phyloP scores from a whole-genome alignment of 1,284 basidiomycete genomes.

The Pascua sp. region DNA sequence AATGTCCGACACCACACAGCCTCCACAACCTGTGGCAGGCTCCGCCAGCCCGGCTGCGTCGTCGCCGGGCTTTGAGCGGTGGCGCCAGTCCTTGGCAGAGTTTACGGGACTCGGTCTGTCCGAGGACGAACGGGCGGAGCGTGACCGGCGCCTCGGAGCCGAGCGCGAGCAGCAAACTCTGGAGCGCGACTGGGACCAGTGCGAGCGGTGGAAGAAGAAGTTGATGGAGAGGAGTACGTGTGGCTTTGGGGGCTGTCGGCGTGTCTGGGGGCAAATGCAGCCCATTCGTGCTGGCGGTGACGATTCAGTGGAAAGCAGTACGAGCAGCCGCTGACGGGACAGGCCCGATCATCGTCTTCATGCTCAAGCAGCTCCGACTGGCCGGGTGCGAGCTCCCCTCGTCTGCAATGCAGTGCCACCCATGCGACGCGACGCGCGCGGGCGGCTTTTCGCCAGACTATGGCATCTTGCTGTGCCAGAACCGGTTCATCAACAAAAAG shows the following conservation, averaged over 20 bases:
- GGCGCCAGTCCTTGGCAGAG: constrained; percentile 44
- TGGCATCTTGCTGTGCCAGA: constrained; percentile 79
- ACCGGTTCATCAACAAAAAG: constrained; percentile 70
- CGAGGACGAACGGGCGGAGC: constrained; percentile 33
- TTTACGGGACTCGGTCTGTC: constrained; percentile 49
- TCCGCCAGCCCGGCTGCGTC: background rate
- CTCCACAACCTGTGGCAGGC: no score
- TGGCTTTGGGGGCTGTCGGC: background rate
- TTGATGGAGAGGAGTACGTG: constrained; percentile 51
- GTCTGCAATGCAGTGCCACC: constrained; percentile 72
- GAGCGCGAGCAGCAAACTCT: constrained; percentile 26
- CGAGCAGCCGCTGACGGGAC: constrained; percentile 2
- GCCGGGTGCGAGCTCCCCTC: constrained; percentile 64
- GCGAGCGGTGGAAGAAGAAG: constrained; percentile 52
- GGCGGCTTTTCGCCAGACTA: constrained; percentile 78
- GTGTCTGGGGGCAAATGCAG: no score
- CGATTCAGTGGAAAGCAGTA: background rate
- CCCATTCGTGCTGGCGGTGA: no score
- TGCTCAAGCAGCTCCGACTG: constrained; percentile 74
- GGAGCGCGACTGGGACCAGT: constrained; percentile 51
- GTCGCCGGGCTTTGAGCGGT: constrained; percentile 44
- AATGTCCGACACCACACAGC: no score
- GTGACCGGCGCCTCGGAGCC: background rate
- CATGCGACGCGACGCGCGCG: constrained; percentile 68
- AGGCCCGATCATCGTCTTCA: constrained; percentile 83